Base-by-base conservation (phyloP, 805 yeast genomes). In the Wickerhamiella kurtzmanii region DNA sequence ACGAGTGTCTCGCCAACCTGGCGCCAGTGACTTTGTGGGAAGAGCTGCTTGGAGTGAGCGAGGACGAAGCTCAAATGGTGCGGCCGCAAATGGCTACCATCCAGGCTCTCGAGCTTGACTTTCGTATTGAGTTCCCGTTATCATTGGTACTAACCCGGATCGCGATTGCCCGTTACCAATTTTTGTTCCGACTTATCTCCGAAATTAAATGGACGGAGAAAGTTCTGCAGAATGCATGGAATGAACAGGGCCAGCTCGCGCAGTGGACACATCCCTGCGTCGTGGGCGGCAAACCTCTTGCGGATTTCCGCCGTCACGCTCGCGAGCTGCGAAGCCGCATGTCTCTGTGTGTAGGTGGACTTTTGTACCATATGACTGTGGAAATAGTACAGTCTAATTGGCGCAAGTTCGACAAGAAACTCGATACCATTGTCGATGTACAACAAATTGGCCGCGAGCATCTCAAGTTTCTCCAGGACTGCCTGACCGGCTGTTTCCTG, bases 121-220 rank as follows among this genome's bases (percentile, higher is more conserved):
- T 66, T 48, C 51, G 51, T 35, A 60, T 88, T 19, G 96, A 96
- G 2, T 92, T 85, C 59, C 99, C 99, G 0, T 64, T 86, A 43
- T 86, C 86, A 56, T 68, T 89, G 21, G 69, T 92, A 1, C 65
- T 86, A 1, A 77, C 82, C 16, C 74, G 79, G 46, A 80, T 86
- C 15, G 76, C 80, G 21, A 67, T 85, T 16, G 72, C 78, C 43
- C 85, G 92, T 52, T 86, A 81, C 58, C 95, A 89, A 60, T 67
- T 85, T 35, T 65, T 87, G 42, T 85, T 83, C 55, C 74, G 96
- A 52, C 79, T 83, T 52, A 66, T 82, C 36, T 62, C 80, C 37
- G 71, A 77, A 28, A 58, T 85, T n/a, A 78, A 78, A 50, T 77
- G 75, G 56, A 69, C 82, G 4, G 77, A 76, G 54, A 72, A 73